These are phyloP conservation scores for Taphrina populina DNA, from an alignment of 1,139 yeast species.

Conservation along the genomic window DNA sequence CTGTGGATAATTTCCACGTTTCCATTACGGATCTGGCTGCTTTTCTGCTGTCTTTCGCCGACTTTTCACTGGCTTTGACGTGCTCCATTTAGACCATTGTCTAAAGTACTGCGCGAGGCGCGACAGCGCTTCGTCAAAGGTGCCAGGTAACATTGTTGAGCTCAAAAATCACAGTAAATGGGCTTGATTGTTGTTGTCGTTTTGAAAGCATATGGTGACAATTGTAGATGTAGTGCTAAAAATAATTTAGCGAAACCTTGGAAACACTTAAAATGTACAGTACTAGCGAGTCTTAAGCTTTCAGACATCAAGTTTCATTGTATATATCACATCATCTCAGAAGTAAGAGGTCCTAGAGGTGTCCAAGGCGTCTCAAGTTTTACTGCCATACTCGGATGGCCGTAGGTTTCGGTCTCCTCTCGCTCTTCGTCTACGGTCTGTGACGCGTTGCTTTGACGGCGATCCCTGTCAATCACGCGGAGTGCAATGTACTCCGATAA, in stretches of 20 bases:
- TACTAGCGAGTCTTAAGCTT: too few relatives aligned
- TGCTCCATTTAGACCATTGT: not conserved
- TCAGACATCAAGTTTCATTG: too few relatives aligned
- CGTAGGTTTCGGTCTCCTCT: conserved; percentile 66
- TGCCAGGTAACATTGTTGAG: too few relatives aligned
- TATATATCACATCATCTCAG: conserved; percentile 6
- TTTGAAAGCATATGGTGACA: too few relatives aligned
- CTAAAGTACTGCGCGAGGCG: conserved; percentile 1
- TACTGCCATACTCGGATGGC: conserved; percentile 55
- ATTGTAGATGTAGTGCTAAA: too few relatives aligned
- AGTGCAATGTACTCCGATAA: conserved; percentile 81
- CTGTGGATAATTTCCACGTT: not conserved
- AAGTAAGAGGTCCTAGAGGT: conserved; percentile 9
- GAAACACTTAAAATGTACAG: too few relatives aligned
- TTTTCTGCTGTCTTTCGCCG: conserved; percentile 1
- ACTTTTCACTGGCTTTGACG: not conserved
- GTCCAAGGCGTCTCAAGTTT: conserved; percentile 28
- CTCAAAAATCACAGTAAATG: too few relatives aligned
- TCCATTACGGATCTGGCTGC: not conserved
- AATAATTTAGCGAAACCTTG: too few relatives aligned
- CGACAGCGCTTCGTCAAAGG: not conserved
- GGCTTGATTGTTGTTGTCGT: too few relatives aligned
- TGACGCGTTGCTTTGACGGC: conserved; percentile 32
- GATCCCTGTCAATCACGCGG: conserved; percentile 52
- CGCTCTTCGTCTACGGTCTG: conserved; percentile 65